Evolutionary conservation across 257 asterid genomes (phyloP).

Genomic region (Lantana camara): DNA sequence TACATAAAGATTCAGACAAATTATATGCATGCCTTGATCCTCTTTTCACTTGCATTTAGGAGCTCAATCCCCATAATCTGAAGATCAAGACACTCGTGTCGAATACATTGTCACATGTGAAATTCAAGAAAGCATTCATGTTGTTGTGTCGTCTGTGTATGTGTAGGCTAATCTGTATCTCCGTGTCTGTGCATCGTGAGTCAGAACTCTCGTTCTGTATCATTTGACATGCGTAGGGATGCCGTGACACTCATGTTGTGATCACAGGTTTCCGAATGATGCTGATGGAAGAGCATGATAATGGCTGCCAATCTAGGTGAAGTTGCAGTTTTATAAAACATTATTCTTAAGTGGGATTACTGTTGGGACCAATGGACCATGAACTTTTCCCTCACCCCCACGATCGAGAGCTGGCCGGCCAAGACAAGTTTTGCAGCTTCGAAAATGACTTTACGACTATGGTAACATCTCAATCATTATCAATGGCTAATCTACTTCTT

Average conservation of each 20-base stretch:
- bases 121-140: too few relatives aligned
- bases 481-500: neutral
- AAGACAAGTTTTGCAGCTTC: constrained; percentile 17
- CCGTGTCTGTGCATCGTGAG: too few relatives aligned
- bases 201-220: too few relatives aligned
- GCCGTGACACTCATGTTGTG: too few relatives aligned
- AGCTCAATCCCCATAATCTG: too few relatives aligned
- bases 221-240: neutral
- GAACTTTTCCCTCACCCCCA: constrained; percentile 3
- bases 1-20: too few relatives aligned
- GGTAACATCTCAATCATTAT: constrained; percentile 13
- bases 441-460: constrained; percentile 27
- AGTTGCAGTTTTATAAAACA: neutral
- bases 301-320: constrained; percentile 24
- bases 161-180: too few relatives aligned
- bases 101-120: too few relatives aligned
- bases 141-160: too few relatives aligned
- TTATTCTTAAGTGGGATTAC: constrained; percentile 15
- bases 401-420: constrained; percentile 31
- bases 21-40: too few relatives aligned
- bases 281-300: constrained; percentile 20
- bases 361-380: constrained; percentile 31
- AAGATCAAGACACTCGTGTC: too few relatives aligned
- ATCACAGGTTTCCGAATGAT: neutral
- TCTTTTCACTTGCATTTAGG: too few relatives aligned